Evolutionary conservation across 192 early-diverging fungal genomes (phyloP), one percentile per base, ranked within the genome.

Genomic region (Mortierella alpina): DNA sequence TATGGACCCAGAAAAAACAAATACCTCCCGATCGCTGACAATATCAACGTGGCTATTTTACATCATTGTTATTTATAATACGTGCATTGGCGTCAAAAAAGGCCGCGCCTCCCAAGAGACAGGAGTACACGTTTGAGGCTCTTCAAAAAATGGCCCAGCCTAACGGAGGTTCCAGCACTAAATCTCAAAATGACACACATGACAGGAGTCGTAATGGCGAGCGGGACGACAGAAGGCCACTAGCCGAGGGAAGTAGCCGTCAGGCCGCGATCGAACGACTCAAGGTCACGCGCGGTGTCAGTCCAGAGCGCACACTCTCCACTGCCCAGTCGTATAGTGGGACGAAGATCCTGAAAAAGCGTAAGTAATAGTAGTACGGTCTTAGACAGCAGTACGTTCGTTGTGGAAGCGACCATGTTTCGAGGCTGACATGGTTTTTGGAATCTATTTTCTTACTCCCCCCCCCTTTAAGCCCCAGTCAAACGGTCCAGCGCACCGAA

Each of bases 201-300:
- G 69, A 77, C 56, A 45, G 75, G 18, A 58, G 51, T 49, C 61
- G 54, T 18, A 62, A 56, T 12, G 47, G 66, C 1, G 59, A 70
- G 7, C 22, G 50, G 31, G 66, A 45, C 15, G 54, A 56, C 4
- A 55, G 52, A 57, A 14, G 45, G 5, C 57, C 66, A 18, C 31
- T 18, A 2, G 54, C 52, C 18, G 20, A 31, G 12, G 8, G 18
- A 11, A 9, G 47, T 9, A 79, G 75, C 56, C 75, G 75, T 23
- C 56, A 52, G 49, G 75, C 75, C 8, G 75, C 75, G 5, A 64
- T 62, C 3, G 75, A 79, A 44, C 63, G 59, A 50, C 75, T 79
- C 63, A 79, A 79, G 45, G 69, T 79, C 17, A 79, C 59, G 20
- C 63, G 75, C 13, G 75, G 75, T 17, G 47, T 71, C 31, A 79